Percentiles rank a stretch among this genome's conserved stretches.
These are phyloP conservation scores for Clavariopsis aquatica DNA, from an alignment of 495 filamentous ascomycete genomes.

Conservation along the genomic window DNA sequence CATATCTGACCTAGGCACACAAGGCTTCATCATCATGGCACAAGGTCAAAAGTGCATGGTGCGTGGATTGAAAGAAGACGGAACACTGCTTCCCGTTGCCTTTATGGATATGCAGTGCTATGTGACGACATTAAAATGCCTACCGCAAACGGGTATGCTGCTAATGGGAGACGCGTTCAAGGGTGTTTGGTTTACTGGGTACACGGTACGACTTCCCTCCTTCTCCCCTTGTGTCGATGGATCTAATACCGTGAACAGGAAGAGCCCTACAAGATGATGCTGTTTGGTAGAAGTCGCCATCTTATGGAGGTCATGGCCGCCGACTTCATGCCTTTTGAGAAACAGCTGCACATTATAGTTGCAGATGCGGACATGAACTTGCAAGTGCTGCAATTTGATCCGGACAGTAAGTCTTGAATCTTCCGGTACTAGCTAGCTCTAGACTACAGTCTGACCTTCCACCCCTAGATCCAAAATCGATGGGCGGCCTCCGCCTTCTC, in stretches of 20 bases:
- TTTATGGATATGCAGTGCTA: slow-evolving; percentile 98
- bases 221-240: background rate
- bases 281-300: slow-evolving; percentile 82
- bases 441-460: slow-evolving; percentile 19
- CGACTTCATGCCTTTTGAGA: slow-evolving; percentile 86
- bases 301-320: slow-evolving; percentile 76
- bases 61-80: slow-evolving; percentile 91
- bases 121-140: slow-evolving; percentile 75
- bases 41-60: slow-evolving; percentile 99
- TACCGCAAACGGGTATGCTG: slow-evolving; percentile 78
- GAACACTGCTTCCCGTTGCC: slow-evolving; percentile 84
- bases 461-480: slow-evolving; percentile 80
- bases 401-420: slow-evolving; percentile 62
- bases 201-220: slow-evolving; percentile 58
- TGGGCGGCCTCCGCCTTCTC: slow-evolving; percentile 82
- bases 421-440: background rate
- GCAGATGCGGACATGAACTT: slow-evolving; percentile 83
- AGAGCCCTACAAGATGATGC: slow-evolving; percentile 90
- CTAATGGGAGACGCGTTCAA: slow-evolving; percentile 87
- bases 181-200: slow-evolving; percentile 92
- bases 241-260: slow-evolving; percentile 50
- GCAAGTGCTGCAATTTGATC: slow-evolving; percentile 89
- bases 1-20: slow-evolving; percentile 81
- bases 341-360: slow-evolving; percentile 77
- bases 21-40: slow-evolving; percentile 85